Base-by-base conservation (phyloP, 331 rosid genomes). In the Phaseolus coccineus region DNA sequence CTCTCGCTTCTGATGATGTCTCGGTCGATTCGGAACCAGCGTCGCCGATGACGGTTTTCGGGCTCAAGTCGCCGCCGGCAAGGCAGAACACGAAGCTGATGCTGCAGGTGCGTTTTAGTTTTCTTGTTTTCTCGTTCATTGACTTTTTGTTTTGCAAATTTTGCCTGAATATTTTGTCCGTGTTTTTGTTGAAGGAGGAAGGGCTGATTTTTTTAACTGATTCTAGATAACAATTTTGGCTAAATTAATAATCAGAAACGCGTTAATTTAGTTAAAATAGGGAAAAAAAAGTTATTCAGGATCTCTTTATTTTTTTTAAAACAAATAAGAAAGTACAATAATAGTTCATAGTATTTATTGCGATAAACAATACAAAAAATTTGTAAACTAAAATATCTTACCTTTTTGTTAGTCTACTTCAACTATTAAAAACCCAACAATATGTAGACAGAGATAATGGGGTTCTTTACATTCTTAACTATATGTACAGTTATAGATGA, bases 21-120 rank as follows among this genome's bases (percentile, higher is more conserved):
- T 58, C 69, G 4, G 63, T 25, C 1, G 59, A 14, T 6, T 84
- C 88, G 1, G 94, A 79, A 0, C 71, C 74, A n/a, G 66, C 78
- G 3, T 93, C 99, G 47, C 97, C 93, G 47, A 39, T 81, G 85
- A 71, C 87, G 0, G 86, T 87, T 52, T 73, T 71, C 37, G 76
- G 88, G 0, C 44, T 81, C 12, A 19, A n/a, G 62, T 64, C 89
- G 31, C 57, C 78, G 85, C 59, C 87, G 19, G 70, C 81, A 3
- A 73, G 77, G 40, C 40, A 24, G 51, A 80, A 74, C 66, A 80
- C 82, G 2, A 76, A 72, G 65, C 39, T 80, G 25, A 62, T 72
- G 81, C 86, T 84, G 0, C 84, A 77, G 47, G 57, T 70, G n/a
- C 25, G 65, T 44, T 5, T 35, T 35, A 33, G 4, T 6, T 4